These are phyloP conservation scores for Pythium pectinolyticum DNA, from an alignment of 352 stramenopile genomes.

Conservation along the genomic window DNA sequence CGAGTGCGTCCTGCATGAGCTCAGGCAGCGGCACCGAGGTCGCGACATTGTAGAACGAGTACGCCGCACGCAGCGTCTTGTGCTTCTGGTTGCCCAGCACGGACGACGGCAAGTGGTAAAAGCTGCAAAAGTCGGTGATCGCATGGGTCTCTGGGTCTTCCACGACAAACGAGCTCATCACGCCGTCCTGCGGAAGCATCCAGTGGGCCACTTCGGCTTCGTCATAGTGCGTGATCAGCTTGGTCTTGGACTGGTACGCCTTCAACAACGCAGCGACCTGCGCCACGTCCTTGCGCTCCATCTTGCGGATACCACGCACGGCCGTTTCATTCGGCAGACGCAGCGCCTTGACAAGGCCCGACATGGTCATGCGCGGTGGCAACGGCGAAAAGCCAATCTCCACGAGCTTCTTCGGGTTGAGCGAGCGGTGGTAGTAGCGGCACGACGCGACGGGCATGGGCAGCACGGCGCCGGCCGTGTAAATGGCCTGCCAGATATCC, in stretches of 20 bases:
- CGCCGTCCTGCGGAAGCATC: slow-evolving; percentile 93
- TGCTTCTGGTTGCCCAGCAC: slow-evolving; percentile 96
- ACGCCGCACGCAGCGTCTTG: slow-evolving; percentile 96
- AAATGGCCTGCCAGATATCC: slow-evolving; percentile 95
- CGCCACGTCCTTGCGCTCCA: slow-evolving; percentile 54
- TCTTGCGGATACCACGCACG: slow-evolving; percentile 47
- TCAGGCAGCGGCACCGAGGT: slow-evolving; percentile 55
- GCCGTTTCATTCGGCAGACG: slow-evolving; percentile 65
- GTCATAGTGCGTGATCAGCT: slow-evolving; percentile 87
- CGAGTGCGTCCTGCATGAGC: slow-evolving; percentile 69
- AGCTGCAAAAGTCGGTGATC: slow-evolving; percentile 95
- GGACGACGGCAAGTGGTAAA: slow-evolving; percentile 97
- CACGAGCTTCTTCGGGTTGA: slow-evolving; percentile 99
- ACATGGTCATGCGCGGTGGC: slow-evolving; percentile 93
- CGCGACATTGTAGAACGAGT: slow-evolving; percentile 98
- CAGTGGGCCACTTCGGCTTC: slow-evolving; percentile 96
- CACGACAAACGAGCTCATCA: slow-evolving; percentile 95
- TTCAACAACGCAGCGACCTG: slow-evolving; percentile 53
- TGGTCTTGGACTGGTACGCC: slow-evolving; percentile 56
- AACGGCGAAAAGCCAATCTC: slow-evolving; percentile 97
- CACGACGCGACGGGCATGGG: slow-evolving; percentile 93
- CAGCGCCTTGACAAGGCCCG: slow-evolving; percentile 89
- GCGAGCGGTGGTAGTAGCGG: slow-evolving; percentile 96
- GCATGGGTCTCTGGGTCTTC: slow-evolving; percentile 67
- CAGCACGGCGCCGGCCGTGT: slow-evolving; percentile 97